phyloP scores from a whole-genome alignment of 495 filamentous ascomycete genomes.

The Tuber calosporum region DNA sequence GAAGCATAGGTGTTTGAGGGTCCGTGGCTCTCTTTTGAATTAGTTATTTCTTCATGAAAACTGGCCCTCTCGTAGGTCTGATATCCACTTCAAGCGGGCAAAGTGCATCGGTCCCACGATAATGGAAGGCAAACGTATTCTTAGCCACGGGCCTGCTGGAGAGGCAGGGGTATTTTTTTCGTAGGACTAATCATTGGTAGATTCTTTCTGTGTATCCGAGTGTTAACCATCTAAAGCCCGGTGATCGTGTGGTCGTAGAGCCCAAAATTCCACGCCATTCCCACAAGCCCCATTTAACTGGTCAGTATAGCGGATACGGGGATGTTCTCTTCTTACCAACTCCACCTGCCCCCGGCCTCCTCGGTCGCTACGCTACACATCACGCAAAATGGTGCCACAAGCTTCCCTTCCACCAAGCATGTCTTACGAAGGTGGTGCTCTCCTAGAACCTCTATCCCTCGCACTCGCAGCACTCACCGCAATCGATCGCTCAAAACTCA shows the following conservation, averaged over 20 bases:
- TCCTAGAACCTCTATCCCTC: conserved; percentile 80
- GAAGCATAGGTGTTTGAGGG: conserved; percentile 91
- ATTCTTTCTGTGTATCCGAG: conserved; percentile 71
- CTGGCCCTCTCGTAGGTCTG: conserved; percentile 54
- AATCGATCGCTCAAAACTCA: conserved; percentile 68
- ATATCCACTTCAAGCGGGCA: conserved; percentile 93
- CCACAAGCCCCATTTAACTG: conserved; percentile 83
- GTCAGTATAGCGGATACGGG: conserved; percentile 88
- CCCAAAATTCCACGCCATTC: conserved; percentile 82
- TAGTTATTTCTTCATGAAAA: conserved; percentile 1
- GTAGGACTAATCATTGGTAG: conserved; percentile 2
- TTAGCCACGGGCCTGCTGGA: conserved; percentile 88
- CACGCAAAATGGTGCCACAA: conserved; percentile 89
- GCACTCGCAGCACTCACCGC: conserved; percentile 76
- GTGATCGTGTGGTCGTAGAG: conserved; percentile 85
- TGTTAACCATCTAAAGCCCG: conserved; percentile 65
- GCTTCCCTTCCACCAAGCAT: conserved; percentile 71
- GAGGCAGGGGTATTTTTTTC: conserved; percentile 43
- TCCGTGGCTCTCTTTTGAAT: conserved; percentile 46
- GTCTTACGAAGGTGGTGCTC: conserved; percentile 79
- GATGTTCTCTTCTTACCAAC: conserved; percentile 77
- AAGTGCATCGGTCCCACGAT: conserved; percentile 94
- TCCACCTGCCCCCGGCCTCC: conserved; percentile 77
- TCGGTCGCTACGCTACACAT: conserved; percentile 88
- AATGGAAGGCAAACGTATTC: conserved; percentile 74